Evolutionary conservation across 2,329 filamentous ascomycete genomes (phyloP).

Genomic region (Cadophora luteo-olivacea): DNA sequence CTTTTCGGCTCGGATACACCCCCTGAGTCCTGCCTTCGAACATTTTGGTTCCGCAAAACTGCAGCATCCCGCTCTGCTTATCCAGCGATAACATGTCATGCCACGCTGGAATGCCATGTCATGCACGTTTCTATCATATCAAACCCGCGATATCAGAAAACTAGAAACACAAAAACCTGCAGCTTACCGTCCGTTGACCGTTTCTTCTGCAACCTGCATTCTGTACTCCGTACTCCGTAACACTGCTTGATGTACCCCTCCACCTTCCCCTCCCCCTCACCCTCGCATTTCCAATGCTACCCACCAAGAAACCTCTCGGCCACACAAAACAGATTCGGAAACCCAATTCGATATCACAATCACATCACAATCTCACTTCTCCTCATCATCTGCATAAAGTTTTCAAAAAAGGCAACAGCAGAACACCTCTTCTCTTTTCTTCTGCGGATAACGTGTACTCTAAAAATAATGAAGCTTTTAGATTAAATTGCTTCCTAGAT

Average conservation of each 20-base stretch:
- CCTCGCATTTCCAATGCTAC: background rate
- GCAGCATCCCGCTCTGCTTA: background rate
- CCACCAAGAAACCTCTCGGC: background rate
- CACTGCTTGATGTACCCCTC: background rate
- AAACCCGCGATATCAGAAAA: background rate
- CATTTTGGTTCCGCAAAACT: background rate
- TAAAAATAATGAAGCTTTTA: background rate
- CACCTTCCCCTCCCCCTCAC: background rate
- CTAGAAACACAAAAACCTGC: background rate
- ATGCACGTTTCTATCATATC: conserved; percentile 4
- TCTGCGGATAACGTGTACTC: background rate
- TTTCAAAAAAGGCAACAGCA: background rate
- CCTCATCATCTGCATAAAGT: background rate
- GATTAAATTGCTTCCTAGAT: background rate
- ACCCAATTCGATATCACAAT: background rate
- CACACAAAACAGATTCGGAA: conserved; percentile 3
- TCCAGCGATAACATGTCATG: background rate
- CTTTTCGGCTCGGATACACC: background rate
- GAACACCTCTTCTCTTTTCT: background rate
- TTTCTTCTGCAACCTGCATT: background rate
- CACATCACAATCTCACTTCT: background rate
- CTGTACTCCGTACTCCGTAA: background rate
- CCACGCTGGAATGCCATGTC: background rate
- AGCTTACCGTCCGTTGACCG: conserved; percentile 6
- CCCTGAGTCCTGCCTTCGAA: conserved; percentile 1